Evolutionary conservation across 176 grass and related monocot genomes (phyloP).

Genomic region (Musa acuminata): DNA sequence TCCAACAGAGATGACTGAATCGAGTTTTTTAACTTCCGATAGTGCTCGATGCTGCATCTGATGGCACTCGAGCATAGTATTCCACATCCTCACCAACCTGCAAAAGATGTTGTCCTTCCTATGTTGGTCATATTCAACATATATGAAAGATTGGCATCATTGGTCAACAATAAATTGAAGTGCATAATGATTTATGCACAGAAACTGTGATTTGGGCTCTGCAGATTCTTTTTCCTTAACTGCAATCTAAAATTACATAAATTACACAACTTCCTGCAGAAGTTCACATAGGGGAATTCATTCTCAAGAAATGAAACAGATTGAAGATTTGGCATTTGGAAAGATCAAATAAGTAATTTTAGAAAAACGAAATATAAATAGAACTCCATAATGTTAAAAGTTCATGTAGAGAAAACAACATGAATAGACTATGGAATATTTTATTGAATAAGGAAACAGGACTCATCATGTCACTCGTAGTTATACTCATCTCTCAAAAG

Average conservation of each 20-base stretch:
- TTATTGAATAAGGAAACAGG: neutral
- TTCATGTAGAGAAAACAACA: neutral
- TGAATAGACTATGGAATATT: neutral
- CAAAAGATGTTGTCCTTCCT: neutral
- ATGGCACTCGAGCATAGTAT: constrained; percentile 58
- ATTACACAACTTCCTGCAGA: too few relatives aligned
- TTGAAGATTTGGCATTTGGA: neutral
- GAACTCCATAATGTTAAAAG: too few relatives aligned
- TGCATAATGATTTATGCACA: neutral
- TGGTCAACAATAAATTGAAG: neutral
- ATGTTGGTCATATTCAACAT: neutral
- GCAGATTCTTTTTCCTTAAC: neutral
- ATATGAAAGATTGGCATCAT: neutral
- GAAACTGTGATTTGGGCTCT: neutral
- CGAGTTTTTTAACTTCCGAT: constrained; percentile 45
- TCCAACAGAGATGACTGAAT: constrained; percentile 25
- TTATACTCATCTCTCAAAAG: too few relatives aligned
- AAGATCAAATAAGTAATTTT: neutral
- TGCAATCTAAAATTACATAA: too few relatives aligned
- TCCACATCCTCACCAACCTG: constrained; percentile 91
- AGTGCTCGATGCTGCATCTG: constrained; percentile 55
- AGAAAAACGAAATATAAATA: too few relatives aligned
- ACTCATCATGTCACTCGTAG: too few relatives aligned
- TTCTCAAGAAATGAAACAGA: neutral
- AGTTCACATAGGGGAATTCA: too few relatives aligned